Percentiles rank a stretch among this genome's conserved stretches.
Conservation (phyloP, 2,329 filamentous ascomycete genomes). For the Beauveria bassiana region DNA sequence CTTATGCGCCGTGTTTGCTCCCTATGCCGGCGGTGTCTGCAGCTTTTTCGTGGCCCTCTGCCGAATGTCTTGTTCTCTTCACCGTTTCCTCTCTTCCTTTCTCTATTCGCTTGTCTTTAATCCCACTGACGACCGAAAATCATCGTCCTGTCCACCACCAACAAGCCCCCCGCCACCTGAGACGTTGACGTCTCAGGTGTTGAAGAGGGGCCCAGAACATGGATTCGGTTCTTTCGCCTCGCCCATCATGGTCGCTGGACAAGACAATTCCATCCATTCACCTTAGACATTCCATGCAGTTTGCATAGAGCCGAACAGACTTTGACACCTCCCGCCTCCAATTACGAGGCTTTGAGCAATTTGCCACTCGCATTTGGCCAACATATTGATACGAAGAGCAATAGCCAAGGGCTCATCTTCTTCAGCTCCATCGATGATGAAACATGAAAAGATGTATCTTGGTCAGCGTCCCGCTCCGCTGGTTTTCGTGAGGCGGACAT, state of each 20-base stretch:
- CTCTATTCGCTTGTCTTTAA: too few relatives aligned
- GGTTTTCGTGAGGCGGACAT: background rate
- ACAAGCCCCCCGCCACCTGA: constrained; percentile 12
- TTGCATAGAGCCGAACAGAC: background rate
- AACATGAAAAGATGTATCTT: background rate
- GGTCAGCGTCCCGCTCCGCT: background rate
- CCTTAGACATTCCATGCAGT: background rate
- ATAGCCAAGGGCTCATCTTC: too few relatives aligned
- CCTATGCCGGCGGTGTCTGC: too few relatives aligned
- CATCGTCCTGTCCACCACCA: background rate
- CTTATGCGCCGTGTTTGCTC: too few relatives aligned
- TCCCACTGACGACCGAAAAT: background rate
- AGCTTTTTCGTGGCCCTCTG: too few relatives aligned
- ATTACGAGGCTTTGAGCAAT: too few relatives aligned
- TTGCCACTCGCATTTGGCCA: too few relatives aligned
- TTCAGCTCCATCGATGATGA: too few relatives aligned
- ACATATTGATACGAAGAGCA: background rate
- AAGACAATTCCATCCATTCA: background rate
- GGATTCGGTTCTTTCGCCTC: background rate
- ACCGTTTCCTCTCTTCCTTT: too few relatives aligned
- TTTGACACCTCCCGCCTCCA: too few relatives aligned
- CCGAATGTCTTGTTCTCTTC: too few relatives aligned
- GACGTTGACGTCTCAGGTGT: constrained; percentile 16
- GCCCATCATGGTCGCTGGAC: background rate
- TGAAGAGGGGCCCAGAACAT: constrained; percentile 1